Conservation (phyloP, 129 eudicot genomes). For the Sambucus nigra region DNA sequence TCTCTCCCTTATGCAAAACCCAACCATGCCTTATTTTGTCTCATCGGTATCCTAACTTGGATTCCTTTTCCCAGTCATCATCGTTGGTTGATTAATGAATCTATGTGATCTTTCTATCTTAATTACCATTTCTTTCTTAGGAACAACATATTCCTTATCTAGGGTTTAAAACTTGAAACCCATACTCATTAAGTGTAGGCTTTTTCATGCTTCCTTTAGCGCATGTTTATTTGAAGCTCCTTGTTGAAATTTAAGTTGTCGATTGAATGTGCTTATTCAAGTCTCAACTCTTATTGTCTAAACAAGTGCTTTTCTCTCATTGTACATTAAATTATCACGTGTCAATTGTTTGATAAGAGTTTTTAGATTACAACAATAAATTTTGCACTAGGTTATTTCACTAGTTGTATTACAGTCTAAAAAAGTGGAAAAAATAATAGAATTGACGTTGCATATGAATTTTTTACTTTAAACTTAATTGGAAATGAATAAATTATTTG, state of each 20-base stretch:
- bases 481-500: too few species aligned
- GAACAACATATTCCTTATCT: too few species aligned
- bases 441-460: too few species aligned
- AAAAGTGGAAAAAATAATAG: too few species aligned
- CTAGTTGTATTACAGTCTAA: too few species aligned
- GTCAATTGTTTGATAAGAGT: too few species aligned
- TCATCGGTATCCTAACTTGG: constrained; percentile 3
- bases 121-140: constrained; percentile 1
- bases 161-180: neutral
- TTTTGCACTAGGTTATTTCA: too few species aligned
- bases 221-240: neutral
- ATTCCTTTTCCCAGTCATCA: neutral
- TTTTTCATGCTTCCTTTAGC: neutral
- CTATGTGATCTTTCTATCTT: neutral
- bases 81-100: neutral
- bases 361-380: too few species aligned
- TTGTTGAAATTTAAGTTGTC: neutral
- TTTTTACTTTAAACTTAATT: too few species aligned
- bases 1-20: too few species aligned
- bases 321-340: neutral
- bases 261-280: neutral
- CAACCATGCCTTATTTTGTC: too few species aligned
- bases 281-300: neutral
- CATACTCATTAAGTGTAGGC: neutral
- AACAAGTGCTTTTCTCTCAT: neutral